Evolutionary conservation across 768 basidiomycete genomes (phyloP), one percentile per base, ranked within the genome.

Genomic region (Lactarius deliciosus): DNA sequence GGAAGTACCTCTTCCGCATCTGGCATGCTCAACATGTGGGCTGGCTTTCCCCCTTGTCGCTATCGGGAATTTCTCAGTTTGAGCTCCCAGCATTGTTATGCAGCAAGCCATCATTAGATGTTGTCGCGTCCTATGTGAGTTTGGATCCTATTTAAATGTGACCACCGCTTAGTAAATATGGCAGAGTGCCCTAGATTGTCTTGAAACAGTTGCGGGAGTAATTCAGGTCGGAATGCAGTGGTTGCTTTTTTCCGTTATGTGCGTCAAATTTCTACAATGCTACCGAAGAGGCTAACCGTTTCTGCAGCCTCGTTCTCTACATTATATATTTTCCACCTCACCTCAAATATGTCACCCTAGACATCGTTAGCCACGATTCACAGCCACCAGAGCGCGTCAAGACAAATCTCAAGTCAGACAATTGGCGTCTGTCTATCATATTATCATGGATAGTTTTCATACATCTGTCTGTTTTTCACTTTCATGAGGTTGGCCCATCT

Each of bases 251-350:
- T 85, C 83, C 11, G 68, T 92, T 61, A 88, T 97, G 96, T 96
- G 70, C 63, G 90, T 82, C 18, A n/a, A 10, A n/a, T 65, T 30
- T 2, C 16, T 25, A 28, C 62, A 60, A 28, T 43, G 10, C 41
- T 32, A 58, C n/a, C 55, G n/a, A 4, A 38, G 45, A 20, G 28
- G 54, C 36, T 60, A 16, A 60, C 30, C 20, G 3, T 7, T 56
- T 25, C 8, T n/a, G 5, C 70, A 98, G 96, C 54, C 81, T 98
- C 65, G 82, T 96, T 0, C 85, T 99, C 2, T 98, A 92, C 78
- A 88, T 99, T 79, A 79, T 91, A 47, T 98, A 95, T 80, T 98
- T 93, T 75, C 97, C 97, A 0, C 77, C 82, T 7, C 86, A 91
- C 72, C 85, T 90, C 73, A 97, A 96, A 77, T 91, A 88, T 73